phyloP scores from a whole-genome alignment of 2,329 filamentous ascomycete genomes.

The Fonsecaea erecta region DNA sequence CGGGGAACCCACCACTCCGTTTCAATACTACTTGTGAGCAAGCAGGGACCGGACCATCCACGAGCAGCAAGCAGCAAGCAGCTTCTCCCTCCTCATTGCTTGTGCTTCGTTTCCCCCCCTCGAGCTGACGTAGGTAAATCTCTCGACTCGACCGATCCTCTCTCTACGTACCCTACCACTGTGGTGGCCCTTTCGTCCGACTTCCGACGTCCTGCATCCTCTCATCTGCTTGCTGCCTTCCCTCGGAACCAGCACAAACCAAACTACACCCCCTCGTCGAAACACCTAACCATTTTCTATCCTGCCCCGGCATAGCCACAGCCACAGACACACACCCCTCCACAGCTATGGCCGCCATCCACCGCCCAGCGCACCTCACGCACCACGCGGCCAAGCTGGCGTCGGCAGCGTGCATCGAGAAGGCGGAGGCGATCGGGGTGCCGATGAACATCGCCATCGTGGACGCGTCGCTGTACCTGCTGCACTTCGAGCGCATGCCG shows the following conservation, averaged over 20 bases:
- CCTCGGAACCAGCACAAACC: too few relatives aligned
- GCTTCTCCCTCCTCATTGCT: neutral
- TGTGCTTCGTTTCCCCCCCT: neutral
- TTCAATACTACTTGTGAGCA: neutral
- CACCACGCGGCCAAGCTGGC: conserved; percentile 38
- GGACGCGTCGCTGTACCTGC: conserved; percentile 43
- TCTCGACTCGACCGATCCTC: neutral
- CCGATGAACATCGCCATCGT: conserved; percentile 41
- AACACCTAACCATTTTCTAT: too few relatives aligned
- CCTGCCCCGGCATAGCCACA: too few relatives aligned
- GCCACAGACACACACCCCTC: too few relatives aligned
- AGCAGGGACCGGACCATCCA: neutral
- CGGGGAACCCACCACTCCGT: too few relatives aligned
- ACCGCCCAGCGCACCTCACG: conserved; percentile 35
- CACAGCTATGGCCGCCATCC: conserved; percentile 29
- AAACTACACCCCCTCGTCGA: too few relatives aligned
- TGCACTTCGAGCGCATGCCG: conserved; percentile 54
- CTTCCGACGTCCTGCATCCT: too few relatives aligned
- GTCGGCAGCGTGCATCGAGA: conserved; percentile 33
- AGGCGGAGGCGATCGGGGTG: conserved; percentile 34
- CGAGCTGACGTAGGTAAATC: neutral
- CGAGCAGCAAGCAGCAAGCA: too few relatives aligned
- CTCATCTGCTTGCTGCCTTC: too few relatives aligned
- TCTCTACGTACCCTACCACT: too few relatives aligned
- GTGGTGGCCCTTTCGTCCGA: too few relatives aligned